phyloP scores from a whole-genome alignment of 768 basidiomycete species.

The Xerocomellus intermedius region DNA sequence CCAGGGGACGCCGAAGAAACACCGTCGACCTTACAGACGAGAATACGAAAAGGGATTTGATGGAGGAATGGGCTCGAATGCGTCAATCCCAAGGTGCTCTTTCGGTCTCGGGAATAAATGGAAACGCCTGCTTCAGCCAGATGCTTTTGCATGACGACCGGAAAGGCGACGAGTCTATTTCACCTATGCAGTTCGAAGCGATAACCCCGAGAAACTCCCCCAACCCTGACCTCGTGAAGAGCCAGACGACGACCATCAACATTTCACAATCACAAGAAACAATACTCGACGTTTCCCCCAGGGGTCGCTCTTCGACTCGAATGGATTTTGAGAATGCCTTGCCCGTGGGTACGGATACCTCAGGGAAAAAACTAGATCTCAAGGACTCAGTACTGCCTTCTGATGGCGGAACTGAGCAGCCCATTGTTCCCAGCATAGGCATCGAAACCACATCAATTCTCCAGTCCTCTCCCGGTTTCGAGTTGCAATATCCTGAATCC shows the following conservation, averaged over 20 bases:
- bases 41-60: conserved; percentile 21
- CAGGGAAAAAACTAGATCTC: background rate
- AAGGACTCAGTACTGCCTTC: background rate
- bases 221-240: background rate
- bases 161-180: background rate
- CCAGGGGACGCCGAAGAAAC: conserved; percentile 18
- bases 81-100: conserved; percentile 29
- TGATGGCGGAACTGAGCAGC: conserved; percentile 1
- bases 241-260: background rate
- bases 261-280: conserved; percentile 6
- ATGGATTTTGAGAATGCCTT: background rate
- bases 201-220: background rate
- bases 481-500: background rate
- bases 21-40: conserved; percentile 19
- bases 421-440: background rate
- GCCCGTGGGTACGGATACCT: background rate
- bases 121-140: background rate
- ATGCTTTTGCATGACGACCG: background rate
- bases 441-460: background rate
- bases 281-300: background rate
- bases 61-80: conserved; percentile 32
- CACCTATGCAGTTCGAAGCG: background rate
- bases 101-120: conserved; percentile 11
- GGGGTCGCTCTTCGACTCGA: background rate
- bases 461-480: background rate